Conservation (phyloP, 345 rosid genomes). For the Combretum micranthum region DNA sequence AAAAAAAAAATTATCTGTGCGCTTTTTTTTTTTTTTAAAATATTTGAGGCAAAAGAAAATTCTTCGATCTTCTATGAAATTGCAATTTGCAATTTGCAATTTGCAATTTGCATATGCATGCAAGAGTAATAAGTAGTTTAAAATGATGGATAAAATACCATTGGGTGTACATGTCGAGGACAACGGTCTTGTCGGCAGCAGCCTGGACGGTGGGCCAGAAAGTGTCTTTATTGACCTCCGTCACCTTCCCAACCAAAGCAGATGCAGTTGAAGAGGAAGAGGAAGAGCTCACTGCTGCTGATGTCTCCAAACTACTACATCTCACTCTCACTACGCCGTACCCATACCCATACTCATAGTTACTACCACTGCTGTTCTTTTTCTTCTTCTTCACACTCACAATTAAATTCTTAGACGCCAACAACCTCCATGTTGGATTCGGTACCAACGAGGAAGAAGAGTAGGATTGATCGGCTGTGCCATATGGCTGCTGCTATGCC, state of each 20-base stretch:
- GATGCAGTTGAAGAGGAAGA: conserved; percentile 21
- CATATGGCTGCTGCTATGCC: too few species aligned
- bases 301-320: conserved; percentile 53
- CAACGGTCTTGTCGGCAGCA: conserved; percentile 71
- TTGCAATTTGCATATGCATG: too few species aligned
- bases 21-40: too few species aligned
- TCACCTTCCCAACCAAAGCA: conserved; percentile 59
- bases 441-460: neutral
- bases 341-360: neutral
- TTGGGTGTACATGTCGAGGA: conserved; percentile 87
- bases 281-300: too few species aligned
- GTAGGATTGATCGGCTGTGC: neutral
- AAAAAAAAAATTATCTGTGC: too few species aligned
- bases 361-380: neutral
- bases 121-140: too few species aligned
- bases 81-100: too few species aligned
- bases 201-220: conserved; percentile 83
- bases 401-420: neutral
- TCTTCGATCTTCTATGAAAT: too few species aligned
- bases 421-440: too few species aligned
- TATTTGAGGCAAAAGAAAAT: too few species aligned
- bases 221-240: conserved; percentile 68
- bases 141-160: conserved; percentile 35
- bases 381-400: neutral
- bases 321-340: conserved; percentile 29